Evolutionary conservation across 345 rosid genomes (phyloP).

Genomic region (Linum lewisii): DNA sequence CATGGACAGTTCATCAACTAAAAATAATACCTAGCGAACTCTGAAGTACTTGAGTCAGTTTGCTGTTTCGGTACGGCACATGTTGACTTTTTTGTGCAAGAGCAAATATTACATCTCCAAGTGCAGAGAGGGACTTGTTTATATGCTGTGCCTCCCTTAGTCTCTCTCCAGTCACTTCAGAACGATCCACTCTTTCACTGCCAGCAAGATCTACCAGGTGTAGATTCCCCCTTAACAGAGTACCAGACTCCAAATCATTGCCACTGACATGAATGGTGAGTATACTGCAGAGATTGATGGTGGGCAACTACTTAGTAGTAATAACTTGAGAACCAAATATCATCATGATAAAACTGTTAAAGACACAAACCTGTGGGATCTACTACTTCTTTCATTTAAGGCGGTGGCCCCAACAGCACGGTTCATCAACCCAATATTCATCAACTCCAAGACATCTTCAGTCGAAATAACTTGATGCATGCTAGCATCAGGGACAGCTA

Average conservation of each 20-base stretch:
- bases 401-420: constrained; percentile 92
- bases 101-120: constrained; percentile 92
- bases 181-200: constrained; percentile 93
- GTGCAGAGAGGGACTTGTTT: constrained; percentile 88
- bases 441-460: constrained; percentile 72
- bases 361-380: constrained; percentile 81
- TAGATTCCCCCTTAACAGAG: constrained; percentile 68
- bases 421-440: constrained; percentile 70
- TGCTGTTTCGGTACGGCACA: constrained; percentile 94
- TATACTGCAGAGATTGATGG: constrained; percentile 44
- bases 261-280: constrained; percentile 93
- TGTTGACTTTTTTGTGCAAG: constrained; percentile 77
- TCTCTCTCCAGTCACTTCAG: constrained; percentile 96
- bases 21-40: constrained; percentile 69
- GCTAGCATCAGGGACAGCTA: constrained; percentile 97
- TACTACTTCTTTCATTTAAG: constrained; percentile 90
- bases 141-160: constrained; percentile 94
- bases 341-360: constrained; percentile 1
- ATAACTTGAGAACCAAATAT: neutral
- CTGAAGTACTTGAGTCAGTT: constrained; percentile 94
- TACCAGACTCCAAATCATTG: constrained; percentile 51
- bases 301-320: neutral
- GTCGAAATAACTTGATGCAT: constrained; percentile 78
- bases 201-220: constrained; percentile 98
- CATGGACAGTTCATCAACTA: neutral